Percentiles rank a stretch among this genome's conserved stretches.
Conservation (phyloP, 108 stramenopile genomes). For the Asterionellopsis glacialis region DNA sequence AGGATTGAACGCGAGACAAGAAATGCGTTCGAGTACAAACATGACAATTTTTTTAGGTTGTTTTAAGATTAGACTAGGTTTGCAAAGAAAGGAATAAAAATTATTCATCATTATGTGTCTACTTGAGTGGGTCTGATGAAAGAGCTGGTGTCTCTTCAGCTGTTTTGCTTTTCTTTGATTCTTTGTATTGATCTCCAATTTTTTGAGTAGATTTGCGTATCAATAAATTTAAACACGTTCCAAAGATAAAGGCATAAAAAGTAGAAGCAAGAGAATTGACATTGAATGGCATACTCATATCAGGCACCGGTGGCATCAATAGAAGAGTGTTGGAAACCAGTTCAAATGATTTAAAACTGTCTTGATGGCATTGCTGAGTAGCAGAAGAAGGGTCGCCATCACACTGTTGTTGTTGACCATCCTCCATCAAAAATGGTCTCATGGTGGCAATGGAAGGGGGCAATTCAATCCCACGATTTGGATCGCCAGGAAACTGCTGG, state of each 20-base stretch:
- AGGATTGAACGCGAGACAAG: too few species aligned
- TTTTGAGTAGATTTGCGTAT: conserved; percentile 45
- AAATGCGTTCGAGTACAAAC: too few species aligned
- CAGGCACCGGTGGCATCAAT: conserved; percentile 79
- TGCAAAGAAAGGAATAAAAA: too few species aligned
- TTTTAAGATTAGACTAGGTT: too few species aligned
- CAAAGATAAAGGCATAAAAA: conserved; percentile 81
- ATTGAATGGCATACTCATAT: conserved; percentile 96
- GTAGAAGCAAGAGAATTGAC: conserved; percentile 86
- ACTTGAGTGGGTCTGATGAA: too few species aligned
- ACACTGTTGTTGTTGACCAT: not conserved
- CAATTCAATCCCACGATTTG: conserved; percentile 74
- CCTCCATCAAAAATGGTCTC: not conserved
- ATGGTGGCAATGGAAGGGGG: conserved; percentile 56
- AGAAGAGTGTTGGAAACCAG: conserved; percentile 62
- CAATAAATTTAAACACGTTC: conserved; percentile 73
- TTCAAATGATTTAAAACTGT: conserved; percentile 7
- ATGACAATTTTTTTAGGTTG: too few species aligned
- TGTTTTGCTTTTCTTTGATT: too few species aligned
- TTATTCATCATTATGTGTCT: too few species aligned
- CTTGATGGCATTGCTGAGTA: not conserved
- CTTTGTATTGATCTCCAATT: not conserved
- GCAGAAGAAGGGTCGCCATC: not conserved
- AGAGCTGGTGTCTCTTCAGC: too few species aligned
- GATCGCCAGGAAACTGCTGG: conserved; percentile 77